Base-by-base conservation (phyloP, 768 basidiomycete species). In the Paxillus ammoniavirescens region DNA sequence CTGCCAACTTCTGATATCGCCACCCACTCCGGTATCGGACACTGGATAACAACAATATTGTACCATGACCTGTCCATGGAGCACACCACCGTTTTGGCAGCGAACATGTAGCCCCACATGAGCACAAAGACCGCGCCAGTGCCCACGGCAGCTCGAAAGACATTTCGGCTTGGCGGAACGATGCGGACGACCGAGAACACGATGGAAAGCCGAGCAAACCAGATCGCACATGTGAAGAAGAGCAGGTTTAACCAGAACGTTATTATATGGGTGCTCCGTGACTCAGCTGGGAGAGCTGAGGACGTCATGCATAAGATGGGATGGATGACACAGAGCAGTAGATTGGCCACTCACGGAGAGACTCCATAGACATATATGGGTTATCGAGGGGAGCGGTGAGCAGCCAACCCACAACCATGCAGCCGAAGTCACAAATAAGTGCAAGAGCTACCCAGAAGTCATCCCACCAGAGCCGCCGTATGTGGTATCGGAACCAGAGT, bases 1-100 rank as follows among this genome's bases (percentile, higher is more conserved):
- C 83, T 77, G 53, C 73, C 71, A 47, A 84, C 66, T 61, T 83
- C 81, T n/a, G 73, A 72, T 8, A 83, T 63, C 0, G 77, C 82
- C 14, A 84, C 74, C 59, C 78, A 72, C 30, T 69, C 66, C 23
- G 72, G 72, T 15, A 82, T 70, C 17, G 65, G 64, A 53, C 82
- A 82, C 52, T 75, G 74, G 0, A 78, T 71, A 42, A 63, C 66
- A 0, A 36, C 2, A 13, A 42, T 17, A 10, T 69, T 15, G 49
- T 78, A 77, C 80, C 81, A 82, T 12, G 54, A 51, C 42, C 13
- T 53, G 50, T 46, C 35, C 62, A 59, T 73, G 66, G 62, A 77
- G 81, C 17, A 77, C 65, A 75, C 75, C 74, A 58, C 76, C 70
- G 51, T 15, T 36, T 67, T 67, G 50, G 54, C 47, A 3, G 40